Base-by-base conservation (phyloP, 345 rosid genomes). In the Gossypium ekmanianum region DNA sequence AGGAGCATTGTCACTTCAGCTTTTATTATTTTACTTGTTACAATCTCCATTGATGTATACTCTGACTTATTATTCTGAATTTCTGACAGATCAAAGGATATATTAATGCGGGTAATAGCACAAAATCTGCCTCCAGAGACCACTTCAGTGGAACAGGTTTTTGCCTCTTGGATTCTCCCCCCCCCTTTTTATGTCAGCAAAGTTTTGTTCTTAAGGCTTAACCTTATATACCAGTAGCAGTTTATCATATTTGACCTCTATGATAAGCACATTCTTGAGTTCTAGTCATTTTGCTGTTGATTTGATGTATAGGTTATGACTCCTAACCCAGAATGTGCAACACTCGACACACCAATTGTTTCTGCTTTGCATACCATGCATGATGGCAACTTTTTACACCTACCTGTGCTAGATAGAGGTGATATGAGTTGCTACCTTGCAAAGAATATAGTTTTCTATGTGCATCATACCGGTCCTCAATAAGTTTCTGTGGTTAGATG, bases 281-380 rank as follows among this genome's bases (percentile, higher is more conserved):
- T 72, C 59, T 77, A 27, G 11, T 44, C 58, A 47, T 64, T 47
- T 58, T 62, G 68, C 45, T 72, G 71, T 68, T 76, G 44, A 44
- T 50, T 75, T 74, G 72, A 29, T 87, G 55, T 71, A 58, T 75
- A 96, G 99, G 90, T 93, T 77, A 96, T 96, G 99, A 96, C 98
- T 77, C 93, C 89, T 47, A 91, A 96, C 84, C 98, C 99, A 75
- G 97, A 89, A 85, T 96, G 94, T 77, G 95, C 94, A 26, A 85
- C 91, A 10, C 81, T 88, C 67, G 98, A 93, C 69, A 93, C 94
- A 13, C 93, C 99, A 63, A 88, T 96, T 54, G 99, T 96, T 77
- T 97, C 92, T 87, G 98, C 99, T 62, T 81, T 96, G 75, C 99
- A 93, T 81, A 78, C 84, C 62, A 96, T 96, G 99, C 98, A 96